Conservation (phyloP, 345 rosid genomes). For the Sisymbrium altissimum region DNA sequence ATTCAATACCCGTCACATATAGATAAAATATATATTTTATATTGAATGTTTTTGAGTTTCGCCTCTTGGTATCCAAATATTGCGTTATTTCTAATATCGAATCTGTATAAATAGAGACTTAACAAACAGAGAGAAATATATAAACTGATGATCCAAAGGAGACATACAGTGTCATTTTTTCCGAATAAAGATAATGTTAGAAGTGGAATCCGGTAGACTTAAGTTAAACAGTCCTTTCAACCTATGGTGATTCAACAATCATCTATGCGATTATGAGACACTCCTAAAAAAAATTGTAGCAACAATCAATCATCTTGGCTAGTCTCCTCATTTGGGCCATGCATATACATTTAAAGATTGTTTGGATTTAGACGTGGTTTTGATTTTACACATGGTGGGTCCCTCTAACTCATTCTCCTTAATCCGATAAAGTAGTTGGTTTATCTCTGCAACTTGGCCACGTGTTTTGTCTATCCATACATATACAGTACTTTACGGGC, state of each 20-base stretch:
- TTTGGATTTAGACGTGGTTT: neutral
- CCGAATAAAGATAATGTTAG: neutral
- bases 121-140: neutral
- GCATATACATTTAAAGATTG: neutral
- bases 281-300: neutral
- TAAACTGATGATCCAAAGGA: neutral
- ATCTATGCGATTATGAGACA: too few relatives aligned
- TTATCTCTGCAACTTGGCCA: constrained; percentile 6
- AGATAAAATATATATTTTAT: neutral
- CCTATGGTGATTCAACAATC: too few relatives aligned
- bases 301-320: too few relatives aligned
- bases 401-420: neutral
- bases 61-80: neutral
- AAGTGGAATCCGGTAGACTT: neutral
- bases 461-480: constrained; percentile 24
- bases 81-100: neutral
- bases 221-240: neutral
- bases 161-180: neutral
- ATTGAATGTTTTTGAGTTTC: neutral
- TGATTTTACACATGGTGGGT: neutral
- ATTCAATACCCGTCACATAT: neutral
- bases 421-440: neutral
- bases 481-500: too few relatives aligned
- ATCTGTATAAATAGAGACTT: neutral
- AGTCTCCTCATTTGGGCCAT: constrained; percentile 9